Percentiles rank a stretch among this genome's conserved stretches.
These are phyloP conservation scores for Corynascus novoguineensis DNA, from an alignment of 495 filamentous ascomycete species.

Conservation along the genomic window DNA sequence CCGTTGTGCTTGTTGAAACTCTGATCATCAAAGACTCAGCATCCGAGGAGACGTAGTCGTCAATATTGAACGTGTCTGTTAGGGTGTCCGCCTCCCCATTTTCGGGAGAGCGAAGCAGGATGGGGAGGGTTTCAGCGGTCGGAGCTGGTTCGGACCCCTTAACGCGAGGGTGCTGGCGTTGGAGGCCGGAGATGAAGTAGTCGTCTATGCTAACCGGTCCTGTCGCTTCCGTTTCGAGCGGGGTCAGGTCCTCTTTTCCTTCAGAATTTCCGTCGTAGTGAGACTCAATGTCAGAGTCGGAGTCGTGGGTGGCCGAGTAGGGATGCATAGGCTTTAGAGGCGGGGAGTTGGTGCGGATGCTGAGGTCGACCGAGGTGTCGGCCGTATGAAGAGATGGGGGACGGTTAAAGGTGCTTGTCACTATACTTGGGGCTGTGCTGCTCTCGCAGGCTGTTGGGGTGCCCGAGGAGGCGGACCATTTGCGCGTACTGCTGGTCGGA, in stretches of 20 bases:
- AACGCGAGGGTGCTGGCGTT: background rate
- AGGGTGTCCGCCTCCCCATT: too few species aligned
- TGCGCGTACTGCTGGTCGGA: conserved; percentile 32
- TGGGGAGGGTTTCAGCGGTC: background rate
- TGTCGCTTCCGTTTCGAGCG: background rate
- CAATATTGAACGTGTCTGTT: conserved; percentile 29
- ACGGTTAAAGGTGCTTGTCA: conserved; percentile 34
- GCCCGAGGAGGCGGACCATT: conserved; percentile 39
- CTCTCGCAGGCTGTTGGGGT: conserved; percentile 33
- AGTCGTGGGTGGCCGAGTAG: background rate
- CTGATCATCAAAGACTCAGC: conserved; percentile 30
- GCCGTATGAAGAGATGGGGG: conserved; percentile 39
- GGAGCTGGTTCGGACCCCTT: too few species aligned
- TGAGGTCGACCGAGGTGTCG: conserved; percentile 39
- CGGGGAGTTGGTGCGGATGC: conserved; percentile 17
- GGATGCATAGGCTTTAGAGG: conserved; percentile 16
- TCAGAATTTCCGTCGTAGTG: background rate
- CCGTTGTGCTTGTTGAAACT: too few species aligned
- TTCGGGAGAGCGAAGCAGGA: too few species aligned
- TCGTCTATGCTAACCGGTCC: conserved; percentile 3
- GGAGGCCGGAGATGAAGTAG: conserved; percentile 11
- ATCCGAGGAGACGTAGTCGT: conserved; percentile 38
- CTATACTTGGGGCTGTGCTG: conserved; percentile 30
- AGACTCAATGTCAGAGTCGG: background rate
- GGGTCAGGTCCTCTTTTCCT: background rate